Base-by-base conservation (phyloP, 495 filamentous ascomycete genomes). In the Aspergillus mulundensis region DNA sequence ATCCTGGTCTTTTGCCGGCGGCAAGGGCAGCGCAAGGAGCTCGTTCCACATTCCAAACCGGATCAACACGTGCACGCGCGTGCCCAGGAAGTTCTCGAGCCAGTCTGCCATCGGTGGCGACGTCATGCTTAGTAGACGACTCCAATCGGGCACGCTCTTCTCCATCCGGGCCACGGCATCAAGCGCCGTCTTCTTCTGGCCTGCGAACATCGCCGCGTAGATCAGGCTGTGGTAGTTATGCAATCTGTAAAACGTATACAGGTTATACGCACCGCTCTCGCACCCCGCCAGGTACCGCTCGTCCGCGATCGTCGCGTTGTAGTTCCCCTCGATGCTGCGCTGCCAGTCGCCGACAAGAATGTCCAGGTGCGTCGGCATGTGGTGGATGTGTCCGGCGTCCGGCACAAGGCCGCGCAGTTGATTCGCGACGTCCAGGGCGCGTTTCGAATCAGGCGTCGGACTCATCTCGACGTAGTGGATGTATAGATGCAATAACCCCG, bases 381-480 rank as follows among this genome's bases (percentile, higher is more conserved):
- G 86, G 47, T 84, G 77, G 21, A 89, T 71, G 60, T 89, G 86
- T 5, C 86, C 86, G 0, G 82, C 75, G 53, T 88, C 84, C 0
- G 86, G 86, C 0, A 86, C 77, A 1, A 88, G 74, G 1, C 75
- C 77, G 5, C 84, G 81, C 6, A 89, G 76, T 36, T 75, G 71
- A 50, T 87, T 79, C 0, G 85, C 84, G 12, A 73, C 71, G 1
- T 68, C 65, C 2, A 88, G 64, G 0, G 81, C 86, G 4, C 56
- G 61, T 48, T 87, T 85, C 0, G 86, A 86, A 0, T 74, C 74
- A 0, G 65, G 56, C 2, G 32, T 15, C 12, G 32, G 32, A 7
- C 84, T 88, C 85, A 88, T 88, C 61, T 90, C 86, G 81, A 87
- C 85, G n/a, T 87, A 72, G 61, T 90, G 87, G 49, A 88, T 87